Base-by-base conservation (phyloP, 768 basidiomycete genomes). In the Pisolithus marmoratus region DNA sequence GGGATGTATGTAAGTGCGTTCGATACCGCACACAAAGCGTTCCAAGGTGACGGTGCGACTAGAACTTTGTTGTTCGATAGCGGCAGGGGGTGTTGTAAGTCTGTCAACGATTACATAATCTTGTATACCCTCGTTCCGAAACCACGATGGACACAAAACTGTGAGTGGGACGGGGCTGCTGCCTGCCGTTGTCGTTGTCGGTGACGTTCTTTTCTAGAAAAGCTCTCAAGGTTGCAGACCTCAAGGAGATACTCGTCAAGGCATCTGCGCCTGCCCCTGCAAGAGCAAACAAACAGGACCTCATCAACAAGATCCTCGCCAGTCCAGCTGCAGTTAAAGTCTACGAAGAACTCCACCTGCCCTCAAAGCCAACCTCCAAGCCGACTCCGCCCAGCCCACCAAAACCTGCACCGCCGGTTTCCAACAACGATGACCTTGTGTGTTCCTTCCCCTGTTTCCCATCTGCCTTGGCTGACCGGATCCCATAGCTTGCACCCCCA, bases 161-260 rank as follows among this genome's bases (percentile, higher is more conserved):
- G 34, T 34, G 34, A 34, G 34, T 34, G 2, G 34, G 34, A 15
- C 14, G 4, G 1, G 34, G 34, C 34, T 14, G 34, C 34, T 34
- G 26, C 5, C 34, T 5, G 34, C 29, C 36, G 20, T 38, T 12
- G 48, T 5, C 4, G 17, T 19, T 38, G 43, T 46, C 52, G 51
- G 53, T 46, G 1, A 54, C 20, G 17, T 9, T n/a, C 11, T 29
- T 20, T 3, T 47, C 49, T 34, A 76, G 76, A 53, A 83, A 82
- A 66, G 68, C 81, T 1, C 81, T 88, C 72, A 87, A 85, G 66
- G 86, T 87, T 63, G 75, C 77, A 34, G 85, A 88, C 58, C 81
- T 88, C 66, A 81, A 72, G 60, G 74, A 79, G 51, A 78, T 87
- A 54, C 80, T 87, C 62, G 40, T 72, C 48, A 74, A 72, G 43